phyloP scores from a whole-genome alignment of 2,329 filamentous ascomycete species.

The Xenoacremonium recifei region DNA sequence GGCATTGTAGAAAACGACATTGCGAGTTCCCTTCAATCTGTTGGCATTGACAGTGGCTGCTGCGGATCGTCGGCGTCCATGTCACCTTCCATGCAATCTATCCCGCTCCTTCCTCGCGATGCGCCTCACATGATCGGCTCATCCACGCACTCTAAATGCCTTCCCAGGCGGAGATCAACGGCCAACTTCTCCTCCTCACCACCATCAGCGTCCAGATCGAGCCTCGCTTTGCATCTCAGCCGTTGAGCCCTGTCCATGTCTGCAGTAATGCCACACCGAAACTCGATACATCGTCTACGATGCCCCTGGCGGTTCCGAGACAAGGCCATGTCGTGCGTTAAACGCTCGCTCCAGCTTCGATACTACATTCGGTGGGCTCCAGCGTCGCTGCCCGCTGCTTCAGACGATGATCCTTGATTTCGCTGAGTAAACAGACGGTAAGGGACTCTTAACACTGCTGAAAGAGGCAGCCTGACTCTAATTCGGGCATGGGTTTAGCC shows the following conservation, averaged over 20 bases:
- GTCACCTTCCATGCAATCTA: no score
- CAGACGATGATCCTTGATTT: conserved; percentile 7
- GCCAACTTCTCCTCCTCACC: neutral
- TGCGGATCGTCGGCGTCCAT: no score
- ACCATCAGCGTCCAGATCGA: neutral
- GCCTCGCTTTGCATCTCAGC: neutral
- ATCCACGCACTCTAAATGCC: no score
- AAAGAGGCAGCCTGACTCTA: neutral
- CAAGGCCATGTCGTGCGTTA: no score
- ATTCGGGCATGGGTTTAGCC: neutral
- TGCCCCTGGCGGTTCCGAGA: conserved; percentile 19
- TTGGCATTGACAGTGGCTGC: no score
- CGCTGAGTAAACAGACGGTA: neutral
- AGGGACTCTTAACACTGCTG: neutral
- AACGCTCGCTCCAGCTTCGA: no score
- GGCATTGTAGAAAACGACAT: no score
- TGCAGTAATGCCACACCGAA: no score
- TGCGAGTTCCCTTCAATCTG: no score
- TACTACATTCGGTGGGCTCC: conserved; percentile 13
- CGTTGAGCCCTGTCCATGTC: conserved; percentile 7
- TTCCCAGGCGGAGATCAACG: conserved; percentile 3
- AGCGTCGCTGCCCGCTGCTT: conserved; percentile 2
- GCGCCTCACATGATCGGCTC: no score
- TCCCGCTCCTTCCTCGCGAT: no score
- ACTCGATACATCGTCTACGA: conserved; percentile 18